Evolutionary conservation across 345 rosid genomes (phyloP), one percentile per base, ranked within the genome.

Genomic region (Camelina laxa): DNA sequence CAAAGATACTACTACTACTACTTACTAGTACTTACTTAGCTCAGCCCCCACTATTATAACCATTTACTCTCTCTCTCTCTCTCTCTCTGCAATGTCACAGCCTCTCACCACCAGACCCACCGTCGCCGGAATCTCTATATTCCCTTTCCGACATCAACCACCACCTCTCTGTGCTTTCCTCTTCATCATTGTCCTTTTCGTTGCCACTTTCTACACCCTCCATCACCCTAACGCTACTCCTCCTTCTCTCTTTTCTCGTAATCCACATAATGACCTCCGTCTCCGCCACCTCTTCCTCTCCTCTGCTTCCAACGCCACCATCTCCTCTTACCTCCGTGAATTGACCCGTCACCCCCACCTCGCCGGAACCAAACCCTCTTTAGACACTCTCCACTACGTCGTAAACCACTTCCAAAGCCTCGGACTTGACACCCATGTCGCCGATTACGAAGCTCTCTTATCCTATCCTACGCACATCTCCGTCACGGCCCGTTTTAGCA

Each of bases 301-400:
- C 60, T 80, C 82, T 57, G 82, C 91, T 74, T 60, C 87, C 49
- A 92, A 92, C 88, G 54, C 59, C 85, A 85, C 99, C 59, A 3
- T 92, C 77, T 72, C 97, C 60, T 68, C 91, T 20, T 87, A 95
- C 87, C 99, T 90, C 80, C 96, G 86, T 58, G 70, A 81, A 58
- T 90, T 95, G 80, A 92, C 97, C 10, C 81, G 55, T 48, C 93
- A 70, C 69, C 88, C 95, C 27, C 98, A 94, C 79, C 87, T 94
- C 74, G 98, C 97, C 51, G 97, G 98, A 45, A 94, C 97, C 2
- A 49, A 74, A 7, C 85, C 87, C 57, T 85, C 96, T 21, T 67
- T 79, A 19, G 85, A 82, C 69, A 83, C 96, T 1, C 72, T 74
- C 65, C 67, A 56, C 57, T 87, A 85, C 84, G 96, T 91, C 39